Base-by-base conservation (phyloP, 345 rosid genomes). In the Jatropha curcas region DNA sequence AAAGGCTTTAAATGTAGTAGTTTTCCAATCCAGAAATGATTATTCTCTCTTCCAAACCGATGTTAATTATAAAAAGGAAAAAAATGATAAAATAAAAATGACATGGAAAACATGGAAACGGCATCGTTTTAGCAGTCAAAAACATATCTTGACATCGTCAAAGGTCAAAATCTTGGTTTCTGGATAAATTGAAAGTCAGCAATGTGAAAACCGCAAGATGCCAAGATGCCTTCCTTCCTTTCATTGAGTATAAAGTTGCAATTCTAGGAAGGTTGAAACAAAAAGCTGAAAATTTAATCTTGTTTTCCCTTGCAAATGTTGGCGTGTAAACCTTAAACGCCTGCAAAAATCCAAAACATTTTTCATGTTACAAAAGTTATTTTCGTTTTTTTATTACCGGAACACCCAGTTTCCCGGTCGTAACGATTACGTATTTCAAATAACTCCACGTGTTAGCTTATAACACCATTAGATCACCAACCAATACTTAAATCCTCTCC, bases 391-490 rank as follows among this genome's bases (percentile, higher is more conserved):
- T 39, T 6, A 14, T 63, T n/a, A 76, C 82, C 35, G 66, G 81
- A 65, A 70, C 11, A 14, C 11, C 82, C 79, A 59, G 84, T 84
- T 78, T 20, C 52, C 63, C 53, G 41, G 60, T 80, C 7, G 24
- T 14, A 50, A 77, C 16, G 72, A 67, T 74, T 60, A 80, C 83
- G 83, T 37, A 28, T 33, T 50, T 51, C 45, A 43, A 14, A 5
- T 30, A 41, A 1, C 43, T 60, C 76, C 85, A 84, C 86, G 85
- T 82, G 93, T 87, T 77, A 4, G 62, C 27, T 62, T 14, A 34
- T 73, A 61, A 46, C 20, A 28, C 33, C 71, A 69, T 59, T 59
- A 33, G 56, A 75, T 69, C 53, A 66, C 73, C 79, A 10, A 66
- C 72, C 74, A 4, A 39, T 31, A 7, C 1, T 25, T 66, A n/a